These are phyloP conservation scores for Balakata baccata DNA, from an alignment of 345 rosid species.

Conservation along the genomic window DNA sequence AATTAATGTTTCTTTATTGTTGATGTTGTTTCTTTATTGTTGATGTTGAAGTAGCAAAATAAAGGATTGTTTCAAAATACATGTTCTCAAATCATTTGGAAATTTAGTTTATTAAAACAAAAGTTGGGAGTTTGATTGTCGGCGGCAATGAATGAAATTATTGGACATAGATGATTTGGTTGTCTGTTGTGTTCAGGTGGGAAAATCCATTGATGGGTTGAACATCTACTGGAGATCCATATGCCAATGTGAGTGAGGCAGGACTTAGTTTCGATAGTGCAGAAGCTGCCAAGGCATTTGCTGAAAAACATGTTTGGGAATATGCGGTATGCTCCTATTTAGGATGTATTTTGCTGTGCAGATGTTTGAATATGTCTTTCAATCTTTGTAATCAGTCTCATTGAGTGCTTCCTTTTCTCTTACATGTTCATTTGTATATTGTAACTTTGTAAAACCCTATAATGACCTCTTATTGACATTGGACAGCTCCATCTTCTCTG, in stretches of 20 bases:
- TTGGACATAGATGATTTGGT: not conserved
- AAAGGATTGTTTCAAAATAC: not conserved
- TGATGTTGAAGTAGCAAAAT: not conserved
- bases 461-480: not conserved
- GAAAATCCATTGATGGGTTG: slow-evolving; percentile 99
- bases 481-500: not conserved
- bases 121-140: not conserved
- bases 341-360: not conserved
- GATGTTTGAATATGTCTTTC: not conserved
- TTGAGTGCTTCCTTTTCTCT: not conserved
- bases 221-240: slow-evolving; percentile 97
- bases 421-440: not conserved
- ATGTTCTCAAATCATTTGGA: not conserved
- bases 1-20: not conserved
- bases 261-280: slow-evolving; percentile 67
- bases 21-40: not conserved
- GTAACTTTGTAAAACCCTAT: not conserved
- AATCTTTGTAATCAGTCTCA: not conserved
- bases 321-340: slow-evolving; percentile 72
- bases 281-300: slow-evolving; percentile 78
- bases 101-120: not conserved
- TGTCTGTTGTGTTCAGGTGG: slow-evolving; percentile 53
- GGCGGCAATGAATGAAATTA: not conserved
- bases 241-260: slow-evolving; percentile 94
- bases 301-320: slow-evolving; percentile 89